Evolutionary conservation across 352 stramenopile genomes (phyloP), one percentile per base, ranked within the genome.

Genomic region (Pythium scleroteichum): DNA sequence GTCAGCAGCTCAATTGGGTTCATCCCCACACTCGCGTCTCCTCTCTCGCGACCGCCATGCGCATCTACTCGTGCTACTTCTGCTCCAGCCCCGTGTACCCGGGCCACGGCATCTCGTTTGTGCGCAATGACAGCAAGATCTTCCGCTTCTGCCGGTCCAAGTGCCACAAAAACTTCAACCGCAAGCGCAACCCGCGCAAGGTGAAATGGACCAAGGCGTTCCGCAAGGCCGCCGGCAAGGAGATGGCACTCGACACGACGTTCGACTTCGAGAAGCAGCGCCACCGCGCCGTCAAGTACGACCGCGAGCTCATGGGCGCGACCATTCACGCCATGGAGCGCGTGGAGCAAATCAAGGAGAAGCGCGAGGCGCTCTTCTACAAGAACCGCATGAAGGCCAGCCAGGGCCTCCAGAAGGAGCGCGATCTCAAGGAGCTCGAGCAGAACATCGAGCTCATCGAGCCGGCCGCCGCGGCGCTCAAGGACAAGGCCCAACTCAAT

Each of bases 121-220:
- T 99, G 62, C 89, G 98, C 55, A 99, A 99, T 73, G 98, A 99
- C 83, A 98, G 90, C 76, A 99, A 99, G 85, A 91, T 98, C 53
- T 99, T 99, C 75, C 91, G 95, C 52, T 99, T 99, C 82, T 99
- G 98, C 73, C 92, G 98, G 53, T 99, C 97, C 45, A 99, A 99
- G 86, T 99, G 98, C 87, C 97, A 99, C 89, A 98, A 98, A 66
- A 99, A 99, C 77, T 99, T 99, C 70, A 99, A 99, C 76, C 97
- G 97, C 82, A 99, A 99, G 84, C 91, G 97, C 72, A 99, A 99
- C 82, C 98, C 98, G 42, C 92, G 98, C 54, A 99, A 99, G 83
- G 96, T 99, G 16, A 98, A 98, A 76, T 99, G 98, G 98, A 99
- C 98, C 59, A 99, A 99, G 84, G 91, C 97, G 53, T 99, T 98